These are phyloP conservation scores for Prunus mongolica DNA, from an alignment of 306 rosid species.

Conservation along the genomic window DNA sequence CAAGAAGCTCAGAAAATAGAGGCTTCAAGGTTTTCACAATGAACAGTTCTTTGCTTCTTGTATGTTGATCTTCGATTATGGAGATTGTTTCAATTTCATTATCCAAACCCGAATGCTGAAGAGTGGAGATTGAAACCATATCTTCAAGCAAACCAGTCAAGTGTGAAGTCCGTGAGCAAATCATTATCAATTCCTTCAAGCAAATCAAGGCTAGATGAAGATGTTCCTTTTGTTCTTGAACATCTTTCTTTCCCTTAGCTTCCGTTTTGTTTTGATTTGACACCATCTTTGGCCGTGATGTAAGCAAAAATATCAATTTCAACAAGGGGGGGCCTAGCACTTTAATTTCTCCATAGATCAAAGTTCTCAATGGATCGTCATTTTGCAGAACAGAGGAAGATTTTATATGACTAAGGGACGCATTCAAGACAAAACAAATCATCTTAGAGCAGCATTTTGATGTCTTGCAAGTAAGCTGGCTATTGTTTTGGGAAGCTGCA, in stretches of 20 bases:
- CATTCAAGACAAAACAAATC: conserved; percentile 29
- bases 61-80: conserved; percentile 24
- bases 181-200: conserved; percentile 34
- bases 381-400: conserved; percentile 13
- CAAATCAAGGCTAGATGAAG: conserved; percentile 35
- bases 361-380: conserved; percentile 28
- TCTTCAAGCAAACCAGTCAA: conserved; percentile 36
- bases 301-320: conserved; percentile 26
- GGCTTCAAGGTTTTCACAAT: conserved; percentile 33
- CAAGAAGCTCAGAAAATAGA: conserved; percentile 30
- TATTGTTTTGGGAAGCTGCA: conserved; percentile 25
- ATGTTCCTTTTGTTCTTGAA: conserved; percentile 27
- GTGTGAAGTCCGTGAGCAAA: conserved; percentile 11
- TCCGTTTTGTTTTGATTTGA: conserved; percentile 32
- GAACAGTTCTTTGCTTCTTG: conserved; percentile 29
- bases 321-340: conserved; percentile 32
- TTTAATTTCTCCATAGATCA: conserved; percentile 33
- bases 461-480: conserved; percentile 21
- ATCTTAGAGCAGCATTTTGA: conserved; percentile 21
- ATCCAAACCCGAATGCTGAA: conserved; percentile 1
- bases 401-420: conserved; percentile 26
- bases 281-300: conserved; percentile 6
- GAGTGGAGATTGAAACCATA: conserved; percentile 18
- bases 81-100: conserved; percentile 22
- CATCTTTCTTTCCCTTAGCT: conserved; percentile 33